Percentiles rank a stretch among this genome's conserved stretches.
phyloP scores from a whole-genome alignment of 768 basidiomycete species.

The Suillus tomentosus region DNA sequence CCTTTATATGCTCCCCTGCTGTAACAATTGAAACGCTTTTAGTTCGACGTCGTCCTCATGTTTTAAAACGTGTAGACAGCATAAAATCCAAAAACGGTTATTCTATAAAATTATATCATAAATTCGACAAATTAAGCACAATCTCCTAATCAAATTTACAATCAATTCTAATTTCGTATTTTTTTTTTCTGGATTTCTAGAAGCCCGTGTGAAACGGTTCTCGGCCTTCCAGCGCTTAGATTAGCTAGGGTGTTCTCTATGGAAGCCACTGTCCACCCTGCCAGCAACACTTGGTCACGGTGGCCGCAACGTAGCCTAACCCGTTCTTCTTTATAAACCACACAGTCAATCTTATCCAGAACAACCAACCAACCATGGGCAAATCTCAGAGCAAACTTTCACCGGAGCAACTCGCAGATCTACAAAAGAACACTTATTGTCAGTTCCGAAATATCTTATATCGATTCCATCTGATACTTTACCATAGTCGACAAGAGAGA shows the following conservation, averaged over 20 bases:
- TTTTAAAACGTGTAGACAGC: conserved; percentile 12
- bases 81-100: conserved; percentile 5
- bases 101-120: conserved; percentile 1
- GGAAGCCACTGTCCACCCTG: not conserved
- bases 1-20: conserved; percentile 15
- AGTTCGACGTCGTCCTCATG: conserved; percentile 16
- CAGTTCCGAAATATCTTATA: conserved; percentile 29
- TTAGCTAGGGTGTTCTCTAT: conserved; percentile 7
- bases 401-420: conserved; percentile 88
- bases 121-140: not conserved
- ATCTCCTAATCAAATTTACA: conserved; percentile 1
- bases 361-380: conserved; percentile 65
- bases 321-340: conserved; percentile 4
- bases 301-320: not conserved
- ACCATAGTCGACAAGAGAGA: conserved; percentile 90
- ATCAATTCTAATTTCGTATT: not conserved
- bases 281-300: not conserved
- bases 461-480: conserved; percentile 16
- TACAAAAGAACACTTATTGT: conserved; percentile 99
- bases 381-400: conserved; percentile 96
- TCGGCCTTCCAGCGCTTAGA: conserved; percentile 8
- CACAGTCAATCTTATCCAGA: conserved; percentile 1
- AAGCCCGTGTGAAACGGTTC: conserved; percentile 13
- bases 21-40: conserved; percentile 16
- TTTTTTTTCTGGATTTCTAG: conserved; percentile 6